These are phyloP conservation scores for Limnomonas spitsbergensis DNA, from an alignment of 139 green algal species.

Conservation along the genomic window DNA sequence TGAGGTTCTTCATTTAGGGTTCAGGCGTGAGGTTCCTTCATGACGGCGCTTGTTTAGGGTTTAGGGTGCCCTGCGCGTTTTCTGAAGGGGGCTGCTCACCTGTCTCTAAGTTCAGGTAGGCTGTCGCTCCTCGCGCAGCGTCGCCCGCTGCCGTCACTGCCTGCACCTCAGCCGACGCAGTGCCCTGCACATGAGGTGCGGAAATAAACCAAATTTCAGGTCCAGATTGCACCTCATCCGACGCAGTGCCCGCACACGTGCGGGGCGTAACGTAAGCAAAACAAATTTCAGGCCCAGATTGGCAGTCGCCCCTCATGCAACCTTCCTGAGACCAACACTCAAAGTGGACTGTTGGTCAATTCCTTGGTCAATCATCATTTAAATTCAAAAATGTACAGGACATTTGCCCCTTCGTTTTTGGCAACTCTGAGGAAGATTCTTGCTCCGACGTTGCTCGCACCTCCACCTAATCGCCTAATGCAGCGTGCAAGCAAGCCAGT, in stretches of 20 bases:
- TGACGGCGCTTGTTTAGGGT: too few relatives aligned
- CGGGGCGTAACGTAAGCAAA: neutral
- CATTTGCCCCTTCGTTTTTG: too few relatives aligned
- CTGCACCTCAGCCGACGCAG: slow-evolving; percentile 60
- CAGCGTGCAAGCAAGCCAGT: too few relatives aligned
- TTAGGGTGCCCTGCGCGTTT: too few relatives aligned
- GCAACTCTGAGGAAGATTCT: too few relatives aligned
- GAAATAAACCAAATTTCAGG: neutral
- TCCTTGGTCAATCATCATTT: too few relatives aligned
- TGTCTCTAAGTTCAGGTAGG: slow-evolving; percentile 92
- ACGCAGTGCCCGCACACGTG: neutral
- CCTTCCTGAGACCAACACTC: neutral
- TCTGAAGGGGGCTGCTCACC: too few relatives aligned
- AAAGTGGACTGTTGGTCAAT: neutral
- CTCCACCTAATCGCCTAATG: too few relatives aligned
- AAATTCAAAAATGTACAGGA: too few relatives aligned
- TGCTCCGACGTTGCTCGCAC: too few relatives aligned
- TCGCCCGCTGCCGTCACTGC: slow-evolving; percentile 41
- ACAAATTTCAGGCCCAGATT: neutral
- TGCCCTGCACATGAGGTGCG: slow-evolving; percentile 53
- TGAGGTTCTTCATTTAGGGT: too few relatives aligned
- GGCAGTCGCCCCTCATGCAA: neutral
- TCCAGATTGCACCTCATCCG: neutral
- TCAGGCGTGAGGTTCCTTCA: too few relatives aligned
- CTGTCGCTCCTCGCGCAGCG: slow-evolving; percentile 53